phyloP scores from a whole-genome alignment of 164 flowering plant genomes.

The Nymphaea colorata region DNA sequence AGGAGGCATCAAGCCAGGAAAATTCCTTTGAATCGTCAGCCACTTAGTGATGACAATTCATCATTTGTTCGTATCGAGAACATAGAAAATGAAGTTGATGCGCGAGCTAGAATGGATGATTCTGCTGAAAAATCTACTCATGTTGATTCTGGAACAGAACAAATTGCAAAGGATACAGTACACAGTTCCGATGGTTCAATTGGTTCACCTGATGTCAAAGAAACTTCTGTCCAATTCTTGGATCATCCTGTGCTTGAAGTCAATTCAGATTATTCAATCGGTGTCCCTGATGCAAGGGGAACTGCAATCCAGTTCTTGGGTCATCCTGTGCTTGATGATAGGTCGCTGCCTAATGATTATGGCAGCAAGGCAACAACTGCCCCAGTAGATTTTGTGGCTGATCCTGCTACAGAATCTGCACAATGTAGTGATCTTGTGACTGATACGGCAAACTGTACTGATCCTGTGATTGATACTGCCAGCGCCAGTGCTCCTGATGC shows the following conservation, averaged over 20 bases:
- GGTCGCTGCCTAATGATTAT: not conserved
- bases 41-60: constrained; percentile 14
- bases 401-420: not conserved
- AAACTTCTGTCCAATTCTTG: not conserved
- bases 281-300: not conserved
- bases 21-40: constrained; percentile 20
- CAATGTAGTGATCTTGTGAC: too few species aligned
- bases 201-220: not conserved
- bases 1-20: constrained; percentile 50
- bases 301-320: not conserved
- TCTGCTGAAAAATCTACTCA: constrained; percentile 14
- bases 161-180: not conserved
- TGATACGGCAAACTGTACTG: too few species aligned
- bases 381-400: not conserved
- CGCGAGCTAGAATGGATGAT: constrained; percentile 4
- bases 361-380: not conserved
- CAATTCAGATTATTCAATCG: not conserved
- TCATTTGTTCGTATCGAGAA: constrained; percentile 21
- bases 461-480: too few species aligned
- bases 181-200: too few species aligned
- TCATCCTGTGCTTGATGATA: not conserved
- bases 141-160: constrained; percentile 7
- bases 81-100: constrained; percentile 16
- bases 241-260: not conserved
- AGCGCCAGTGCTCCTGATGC: not conserved